Conservation (phyloP, 163 green algal species). For the Scenedesmus sp. region DNA sequence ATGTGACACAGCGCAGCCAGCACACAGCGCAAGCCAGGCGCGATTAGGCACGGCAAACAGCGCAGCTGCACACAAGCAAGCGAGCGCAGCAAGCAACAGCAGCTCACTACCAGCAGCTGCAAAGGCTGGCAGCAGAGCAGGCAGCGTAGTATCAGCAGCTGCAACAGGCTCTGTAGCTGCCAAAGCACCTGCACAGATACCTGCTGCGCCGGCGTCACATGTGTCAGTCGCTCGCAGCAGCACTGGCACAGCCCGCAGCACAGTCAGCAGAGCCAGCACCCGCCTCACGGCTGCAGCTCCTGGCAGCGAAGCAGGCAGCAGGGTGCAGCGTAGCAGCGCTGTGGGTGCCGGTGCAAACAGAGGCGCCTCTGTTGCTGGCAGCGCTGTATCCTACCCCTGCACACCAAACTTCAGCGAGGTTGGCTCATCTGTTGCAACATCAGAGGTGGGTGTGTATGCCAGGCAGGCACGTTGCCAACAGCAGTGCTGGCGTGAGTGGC, state of each 20-base stretch:
- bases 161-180: background rate
- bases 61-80: background rate
- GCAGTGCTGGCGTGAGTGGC: background rate
- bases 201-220: background rate
- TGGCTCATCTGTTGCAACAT: background rate
- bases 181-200: background rate
- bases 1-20: background rate
- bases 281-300: background rate
- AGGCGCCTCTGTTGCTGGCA: background rate
- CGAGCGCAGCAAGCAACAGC: background rate
- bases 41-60: background rate
- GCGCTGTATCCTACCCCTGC: background rate
- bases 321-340: background rate
- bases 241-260: background rate
- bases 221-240: background rate
- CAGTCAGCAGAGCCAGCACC: background rate
- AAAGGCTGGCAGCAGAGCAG: background rate
- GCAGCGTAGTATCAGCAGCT: background rate
- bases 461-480: background rate
- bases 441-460: background rate
- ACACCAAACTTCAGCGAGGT: constrained; percentile 31
- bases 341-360: background rate
- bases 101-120: background rate
- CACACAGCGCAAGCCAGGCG: background rate
- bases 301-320: background rate